Base-by-base conservation (phyloP, 805 yeast species). In the Saturnispora diversa region DNA sequence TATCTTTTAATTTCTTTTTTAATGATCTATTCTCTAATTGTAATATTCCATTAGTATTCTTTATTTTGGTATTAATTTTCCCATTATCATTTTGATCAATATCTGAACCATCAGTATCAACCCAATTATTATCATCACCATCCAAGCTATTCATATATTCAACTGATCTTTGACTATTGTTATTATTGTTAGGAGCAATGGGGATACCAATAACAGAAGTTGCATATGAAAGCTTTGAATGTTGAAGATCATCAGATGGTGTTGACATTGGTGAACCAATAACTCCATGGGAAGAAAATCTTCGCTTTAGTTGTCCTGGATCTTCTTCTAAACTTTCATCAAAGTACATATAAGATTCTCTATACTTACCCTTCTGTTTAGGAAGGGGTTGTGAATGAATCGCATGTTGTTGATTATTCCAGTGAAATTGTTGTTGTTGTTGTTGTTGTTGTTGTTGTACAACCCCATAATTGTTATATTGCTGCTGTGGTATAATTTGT, bases 231-330 rank as follows among this genome's bases (percentile, higher is more conserved):
- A 50, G 9, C 24, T 59, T 44, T 10, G n/a, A n/a, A n/a, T n/a
- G n/a, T n/a, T 43, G 39, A 5, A 31, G 10, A 13, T 36, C 42
- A 10, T 45, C 47, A n/a, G 36, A 33, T 12, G 38, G 39, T 5
- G 41, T 22, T 6, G 52, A 40, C 44, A 37, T 40, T 3, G 60
- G 59, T 4, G 58, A 49, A 5, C 52, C 53, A 17, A 56, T 45
- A 11, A 50, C 37, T 3, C 42, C 48, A 3, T 39, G 41, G 4
- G 38, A 36, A 2, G 44, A 42, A 24, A 44, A 37, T 10, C 41
- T 28, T 37, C 48, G 43, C 19, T 40, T 44, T 12, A 35, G 17
- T n/a, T 31, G n/a, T 16, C 17, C 16, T 21, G 42, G 39, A 9
- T 20, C 37, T 28, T 27, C 33, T 31, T 25, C 37, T 11, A 17